phyloP scores from a whole-genome alignment of 2,329 filamentous ascomycete genomes.

The Aureobasidium sp. region DNA sequence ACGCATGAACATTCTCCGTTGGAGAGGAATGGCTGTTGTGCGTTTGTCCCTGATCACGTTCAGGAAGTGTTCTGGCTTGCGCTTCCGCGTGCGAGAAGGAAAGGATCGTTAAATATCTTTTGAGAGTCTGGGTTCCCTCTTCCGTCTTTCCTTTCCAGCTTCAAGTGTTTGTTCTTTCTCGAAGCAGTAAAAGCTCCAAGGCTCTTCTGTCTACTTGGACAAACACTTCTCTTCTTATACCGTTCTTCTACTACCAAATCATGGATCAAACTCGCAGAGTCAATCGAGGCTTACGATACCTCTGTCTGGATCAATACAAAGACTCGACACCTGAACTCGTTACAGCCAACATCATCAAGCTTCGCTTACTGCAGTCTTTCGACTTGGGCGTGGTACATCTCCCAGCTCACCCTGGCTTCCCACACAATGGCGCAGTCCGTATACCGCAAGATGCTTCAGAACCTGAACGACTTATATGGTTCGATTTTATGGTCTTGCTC shows the following conservation, averaged over 20 bases:
- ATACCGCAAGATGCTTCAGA: neutral
- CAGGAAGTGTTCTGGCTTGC: neutral
- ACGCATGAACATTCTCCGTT: too few relatives aligned
- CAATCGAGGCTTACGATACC: constrained; percentile 3
- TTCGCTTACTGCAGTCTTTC: neutral
- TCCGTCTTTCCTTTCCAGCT: neutral
- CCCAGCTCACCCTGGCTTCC: neutral
- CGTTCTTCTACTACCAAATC: too few relatives aligned
- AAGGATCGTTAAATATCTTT: neutral
- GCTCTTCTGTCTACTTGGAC: neutral
- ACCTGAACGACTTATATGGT: neutral
- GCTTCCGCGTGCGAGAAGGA: neutral
- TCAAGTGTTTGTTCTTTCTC: neutral
- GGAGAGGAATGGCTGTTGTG: neutral
- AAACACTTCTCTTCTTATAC: neutral
- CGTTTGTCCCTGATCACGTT: neutral
- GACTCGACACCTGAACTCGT: neutral
- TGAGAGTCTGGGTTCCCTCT: too few relatives aligned
- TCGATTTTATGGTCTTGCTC: constrained; percentile 1
- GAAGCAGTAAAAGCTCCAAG: neutral
- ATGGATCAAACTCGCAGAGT: neutral
- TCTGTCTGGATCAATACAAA: neutral
- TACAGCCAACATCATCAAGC: neutral
- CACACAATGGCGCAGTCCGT: constrained; percentile 1
- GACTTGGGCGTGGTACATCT: neutral